Conservation (phyloP, 768 basidiomycete genomes). For the Panus rudis region DNA sequence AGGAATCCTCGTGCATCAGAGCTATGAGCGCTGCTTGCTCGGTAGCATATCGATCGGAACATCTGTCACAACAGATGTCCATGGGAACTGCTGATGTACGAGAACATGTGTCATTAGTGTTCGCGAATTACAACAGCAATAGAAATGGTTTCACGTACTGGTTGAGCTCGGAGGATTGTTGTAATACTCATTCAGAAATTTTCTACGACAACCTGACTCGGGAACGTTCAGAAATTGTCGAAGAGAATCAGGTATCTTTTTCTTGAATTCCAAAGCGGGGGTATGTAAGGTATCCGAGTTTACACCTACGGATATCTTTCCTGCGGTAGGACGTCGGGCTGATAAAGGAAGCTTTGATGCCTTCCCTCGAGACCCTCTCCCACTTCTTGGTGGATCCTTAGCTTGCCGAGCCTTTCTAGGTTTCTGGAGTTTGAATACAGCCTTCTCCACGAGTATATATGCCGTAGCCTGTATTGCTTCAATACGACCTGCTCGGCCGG, state of each 20-base stretch:
- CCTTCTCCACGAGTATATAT: not conserved
- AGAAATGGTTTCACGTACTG: too few species aligned
- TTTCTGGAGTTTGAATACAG: not conserved
- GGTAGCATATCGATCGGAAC: too few species aligned
- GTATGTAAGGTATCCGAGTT: too few species aligned
- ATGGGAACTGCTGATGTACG: too few species aligned
- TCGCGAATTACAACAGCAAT: too few species aligned
- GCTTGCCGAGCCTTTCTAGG: not conserved
- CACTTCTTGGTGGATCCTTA: not conserved
- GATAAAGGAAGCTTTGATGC: too few species aligned
- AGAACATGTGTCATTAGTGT: too few species aligned
- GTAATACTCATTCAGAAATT: constrained; percentile 5
- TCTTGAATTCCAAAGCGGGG: not conserved
- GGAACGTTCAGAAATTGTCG: not conserved
- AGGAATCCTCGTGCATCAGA: too few species aligned
- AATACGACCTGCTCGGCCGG: constrained; percentile 2
- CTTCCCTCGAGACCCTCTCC: not conserved
- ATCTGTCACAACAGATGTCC: too few species aligned
- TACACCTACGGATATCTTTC: too few species aligned
- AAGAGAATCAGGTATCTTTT: not conserved
- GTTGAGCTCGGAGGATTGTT: constrained; percentile 17
- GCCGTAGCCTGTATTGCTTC: not conserved
- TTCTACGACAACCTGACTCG: not conserved
- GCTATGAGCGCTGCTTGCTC: too few species aligned
- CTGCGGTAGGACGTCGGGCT: too few species aligned